Conservation (phyloP, 2,329 filamentous ascomycete genomes). For the Cyanodermella asteris region DNA sequence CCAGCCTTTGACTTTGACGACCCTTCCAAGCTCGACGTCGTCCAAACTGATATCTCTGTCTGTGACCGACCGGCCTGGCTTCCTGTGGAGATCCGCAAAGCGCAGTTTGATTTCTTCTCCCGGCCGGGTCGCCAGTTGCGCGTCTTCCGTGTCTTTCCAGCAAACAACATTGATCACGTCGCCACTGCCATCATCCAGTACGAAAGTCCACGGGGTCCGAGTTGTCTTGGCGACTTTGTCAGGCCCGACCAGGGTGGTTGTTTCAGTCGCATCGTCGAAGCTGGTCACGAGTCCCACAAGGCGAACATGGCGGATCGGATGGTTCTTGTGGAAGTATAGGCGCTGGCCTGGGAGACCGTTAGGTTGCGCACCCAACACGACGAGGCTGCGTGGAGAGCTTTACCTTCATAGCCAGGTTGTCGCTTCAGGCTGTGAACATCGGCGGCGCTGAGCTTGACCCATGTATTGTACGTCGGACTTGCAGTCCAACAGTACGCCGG, state of each 20-base stretch:
- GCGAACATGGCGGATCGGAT: slow-evolving; percentile 56
- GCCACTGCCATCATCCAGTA: slow-evolving; percentile 40
- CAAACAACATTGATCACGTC: slow-evolving; percentile 33
- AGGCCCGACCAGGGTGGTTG: too few species aligned
- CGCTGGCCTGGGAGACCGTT: slow-evolving; percentile 26
- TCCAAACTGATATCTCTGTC: slow-evolving; percentile 11
- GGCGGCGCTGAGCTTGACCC: slow-evolving; percentile 37
- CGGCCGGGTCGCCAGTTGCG: slow-evolving; percentile 1
- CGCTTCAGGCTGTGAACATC: slow-evolving; percentile 31
- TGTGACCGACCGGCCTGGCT: background rate
- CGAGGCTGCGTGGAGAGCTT: slow-evolving; percentile 3
- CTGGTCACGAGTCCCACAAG: slow-evolving; percentile 49
- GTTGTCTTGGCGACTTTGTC: too few species aligned
- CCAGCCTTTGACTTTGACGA: slow-evolving; percentile 35
- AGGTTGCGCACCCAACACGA: background rate
- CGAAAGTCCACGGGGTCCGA: slow-evolving; percentile 20
- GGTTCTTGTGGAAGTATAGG: slow-evolving; percentile 45
- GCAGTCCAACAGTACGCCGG: slow-evolving; percentile 36
- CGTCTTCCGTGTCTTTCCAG: slow-evolving; percentile 10
- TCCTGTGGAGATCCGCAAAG: background rate
- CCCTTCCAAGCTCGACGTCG: slow-evolving; percentile 26
- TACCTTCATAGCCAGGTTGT: slow-evolving; percentile 30
- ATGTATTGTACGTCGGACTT: slow-evolving; percentile 39
- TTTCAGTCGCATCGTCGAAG: slow-evolving; percentile 30
- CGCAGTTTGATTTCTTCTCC: slow-evolving; percentile 15